Conservation (phyloP, 768 basidiomycete genomes). For the Leucosporidium creatinivorum region DNA sequence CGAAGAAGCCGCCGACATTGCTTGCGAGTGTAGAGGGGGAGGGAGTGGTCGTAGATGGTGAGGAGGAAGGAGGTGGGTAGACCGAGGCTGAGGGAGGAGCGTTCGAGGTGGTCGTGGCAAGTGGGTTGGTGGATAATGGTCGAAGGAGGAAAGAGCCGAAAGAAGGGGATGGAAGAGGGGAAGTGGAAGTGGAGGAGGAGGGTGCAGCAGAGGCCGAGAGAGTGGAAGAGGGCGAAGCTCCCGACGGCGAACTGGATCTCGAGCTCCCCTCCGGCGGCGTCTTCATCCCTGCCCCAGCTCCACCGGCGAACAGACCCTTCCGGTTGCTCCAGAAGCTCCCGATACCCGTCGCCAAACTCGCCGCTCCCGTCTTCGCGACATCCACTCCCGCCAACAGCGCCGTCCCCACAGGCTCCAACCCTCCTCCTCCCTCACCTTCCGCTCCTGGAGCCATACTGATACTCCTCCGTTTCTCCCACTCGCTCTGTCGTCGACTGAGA, state of each 20-base stretch:
- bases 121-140: background rate
- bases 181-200: background rate
- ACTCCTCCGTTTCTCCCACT: background rate
- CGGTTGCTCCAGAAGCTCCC: slow-evolving; percentile 11
- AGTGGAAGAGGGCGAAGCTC: background rate
- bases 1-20: background rate
- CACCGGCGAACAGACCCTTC: background rate
- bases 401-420: background rate
- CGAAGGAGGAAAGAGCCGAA: slow-evolving; percentile 7
- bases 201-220: background rate
- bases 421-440: slow-evolving; percentile 8
- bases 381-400: slow-evolving; percentile 28
- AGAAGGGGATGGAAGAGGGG: background rate
- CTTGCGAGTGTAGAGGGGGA: background rate
- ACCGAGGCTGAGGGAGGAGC: background rate
- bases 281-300: background rate
- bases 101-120: background rate
- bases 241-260: background rate
- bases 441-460: background rate
- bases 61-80: no score
- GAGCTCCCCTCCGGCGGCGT: no score
- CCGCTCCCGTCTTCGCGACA: slow-evolving; percentile 27
- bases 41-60: background rate
- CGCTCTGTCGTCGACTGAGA: slow-evolving; percentile 25
- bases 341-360: slow-evolving; percentile 24